phyloP scores from a whole-genome alignment of 2,329 filamentous ascomycete species.

The Pseudopithomyces maydicus region DNA sequence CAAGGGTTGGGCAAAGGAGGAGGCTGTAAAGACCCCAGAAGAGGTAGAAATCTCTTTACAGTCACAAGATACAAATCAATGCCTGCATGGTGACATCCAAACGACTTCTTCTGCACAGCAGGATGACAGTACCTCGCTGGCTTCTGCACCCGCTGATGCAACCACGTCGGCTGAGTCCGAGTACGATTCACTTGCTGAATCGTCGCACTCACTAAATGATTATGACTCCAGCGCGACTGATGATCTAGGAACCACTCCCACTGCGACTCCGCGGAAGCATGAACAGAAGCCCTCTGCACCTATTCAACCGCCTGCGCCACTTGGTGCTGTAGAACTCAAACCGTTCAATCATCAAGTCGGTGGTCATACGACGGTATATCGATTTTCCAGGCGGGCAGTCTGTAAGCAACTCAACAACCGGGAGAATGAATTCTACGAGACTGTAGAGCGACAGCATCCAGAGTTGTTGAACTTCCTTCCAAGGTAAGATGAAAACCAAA shows the following conservation, averaged over 20 bases:
- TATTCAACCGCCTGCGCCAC: slow-evolving; percentile 59
- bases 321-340: slow-evolving; percentile 93
- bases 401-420: slow-evolving; percentile 98
- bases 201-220: slow-evolving; percentile 50
- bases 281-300: slow-evolving; percentile 34
- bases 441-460: slow-evolving; percentile 87
- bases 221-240: slow-evolving; percentile 61
- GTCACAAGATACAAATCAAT: slow-evolving; percentile 64
- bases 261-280: slow-evolving; percentile 36
- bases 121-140: slow-evolving; percentile 46
- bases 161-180: slow-evolving; percentile 47
- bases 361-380: slow-evolving; percentile 93
- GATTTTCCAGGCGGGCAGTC: slow-evolving; percentile 91
- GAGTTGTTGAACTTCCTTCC: slow-evolving; percentile 90
- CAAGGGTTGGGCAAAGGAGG: slow-evolving; percentile 33
- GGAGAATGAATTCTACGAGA: slow-evolving; percentile 99
- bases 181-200: slow-evolving; percentile 48
- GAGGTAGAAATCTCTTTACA: slow-evolving; percentile 68
- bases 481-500: slow-evolving; percentile 54
- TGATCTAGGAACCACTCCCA: slow-evolving; percentile 52
- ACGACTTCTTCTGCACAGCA: slow-evolving; percentile 46
- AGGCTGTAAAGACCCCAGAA: slow-evolving; percentile 45
- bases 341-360: slow-evolving; percentile 98
- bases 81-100: slow-evolving; percentile 63
- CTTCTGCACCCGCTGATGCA: slow-evolving; percentile 28